phyloP scores from a whole-genome alignment of 768 basidiomycete genomes.

The Neoboletus magnificus region DNA sequence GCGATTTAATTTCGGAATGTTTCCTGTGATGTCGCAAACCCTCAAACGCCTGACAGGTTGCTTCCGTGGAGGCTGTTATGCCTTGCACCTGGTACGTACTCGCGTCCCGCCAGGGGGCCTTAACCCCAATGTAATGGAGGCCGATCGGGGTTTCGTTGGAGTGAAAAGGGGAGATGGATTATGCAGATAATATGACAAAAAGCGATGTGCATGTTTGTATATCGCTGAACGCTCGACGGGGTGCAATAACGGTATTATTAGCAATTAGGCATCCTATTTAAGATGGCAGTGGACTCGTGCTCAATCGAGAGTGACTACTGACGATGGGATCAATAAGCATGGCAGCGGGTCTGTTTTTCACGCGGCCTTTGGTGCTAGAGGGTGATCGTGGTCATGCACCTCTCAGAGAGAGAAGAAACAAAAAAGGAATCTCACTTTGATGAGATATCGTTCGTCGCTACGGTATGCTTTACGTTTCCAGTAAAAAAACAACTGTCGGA shows the following conservation, averaged over 20 bases:
- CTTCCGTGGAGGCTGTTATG: conserved; percentile 9
- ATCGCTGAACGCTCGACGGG: conserved; percentile 3
- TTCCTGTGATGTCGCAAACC: conserved; percentile 9
- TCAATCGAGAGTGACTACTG: neutral
- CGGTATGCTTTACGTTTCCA: conserved; percentile 11
- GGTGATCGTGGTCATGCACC: neutral
- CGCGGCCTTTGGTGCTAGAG: neutral
- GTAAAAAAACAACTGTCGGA: neutral
- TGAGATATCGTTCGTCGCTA: neutral
- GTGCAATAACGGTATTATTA: conserved; percentile 13
- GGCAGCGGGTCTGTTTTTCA: neutral
- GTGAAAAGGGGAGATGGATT: conserved; percentile 6
- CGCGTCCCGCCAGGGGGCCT: conserved; percentile 4
- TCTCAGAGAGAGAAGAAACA: neutral
- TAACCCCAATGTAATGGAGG: conserved; percentile 1
- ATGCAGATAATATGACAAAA: conserved; percentile 12
- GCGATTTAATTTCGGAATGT: conserved; percentile 22
- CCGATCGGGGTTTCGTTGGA: conserved; percentile 1
- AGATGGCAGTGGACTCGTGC: neutral
- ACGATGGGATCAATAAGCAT: neutral
- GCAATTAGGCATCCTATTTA: conserved; percentile 9
- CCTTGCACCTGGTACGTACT: conserved; percentile 11
- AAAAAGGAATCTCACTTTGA: neutral
- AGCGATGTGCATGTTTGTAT: neutral
- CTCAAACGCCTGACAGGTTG: conserved; percentile 3